These are phyloP conservation scores for Achlya hypogyna DNA, from an alignment of 352 stramenopile species.

Conservation along the genomic window DNA sequence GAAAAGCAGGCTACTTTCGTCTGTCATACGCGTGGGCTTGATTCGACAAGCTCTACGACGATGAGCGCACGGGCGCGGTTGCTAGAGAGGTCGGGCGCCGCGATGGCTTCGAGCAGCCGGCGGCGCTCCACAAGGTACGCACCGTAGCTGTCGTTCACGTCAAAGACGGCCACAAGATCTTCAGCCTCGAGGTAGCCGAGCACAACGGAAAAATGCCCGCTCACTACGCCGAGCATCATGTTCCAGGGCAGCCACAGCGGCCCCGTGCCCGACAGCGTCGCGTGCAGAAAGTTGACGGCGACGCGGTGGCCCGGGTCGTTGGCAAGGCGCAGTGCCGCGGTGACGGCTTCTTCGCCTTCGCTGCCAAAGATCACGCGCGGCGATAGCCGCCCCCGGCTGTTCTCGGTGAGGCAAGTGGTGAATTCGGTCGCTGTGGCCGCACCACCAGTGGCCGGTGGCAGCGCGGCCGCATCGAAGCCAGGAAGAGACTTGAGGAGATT, in stretches of 20 bases:
- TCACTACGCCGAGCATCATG: background rate
- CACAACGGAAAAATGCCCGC: constrained; percentile 12
- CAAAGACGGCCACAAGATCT: constrained; percentile 12
- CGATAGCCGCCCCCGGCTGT: background rate
- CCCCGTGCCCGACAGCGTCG: constrained; percentile 10
- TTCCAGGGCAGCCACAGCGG: background rate
- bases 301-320: constrained; percentile 18
- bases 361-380: background rate
- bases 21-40: background rate
- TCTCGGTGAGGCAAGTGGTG: background rate
- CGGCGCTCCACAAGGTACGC: constrained; percentile 2
- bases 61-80: background rate
- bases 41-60: constrained; percentile 4
- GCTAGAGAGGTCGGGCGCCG: constrained; percentile 1
- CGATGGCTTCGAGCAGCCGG: constrained; percentile 2
- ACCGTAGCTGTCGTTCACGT: constrained; percentile 13
- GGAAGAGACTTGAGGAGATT: constrained; percentile 11
- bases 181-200: constrained; percentile 12
- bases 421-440: background rate
- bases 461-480: background rate
- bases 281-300: constrained; percentile 15
- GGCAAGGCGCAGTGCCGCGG: background rate
- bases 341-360: constrained; percentile 11
- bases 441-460: background rate
- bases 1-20: too few relatives aligned